Evolutionary conservation across 768 basidiomycete species (phyloP).

Genomic region (Grammothele lineata): DNA sequence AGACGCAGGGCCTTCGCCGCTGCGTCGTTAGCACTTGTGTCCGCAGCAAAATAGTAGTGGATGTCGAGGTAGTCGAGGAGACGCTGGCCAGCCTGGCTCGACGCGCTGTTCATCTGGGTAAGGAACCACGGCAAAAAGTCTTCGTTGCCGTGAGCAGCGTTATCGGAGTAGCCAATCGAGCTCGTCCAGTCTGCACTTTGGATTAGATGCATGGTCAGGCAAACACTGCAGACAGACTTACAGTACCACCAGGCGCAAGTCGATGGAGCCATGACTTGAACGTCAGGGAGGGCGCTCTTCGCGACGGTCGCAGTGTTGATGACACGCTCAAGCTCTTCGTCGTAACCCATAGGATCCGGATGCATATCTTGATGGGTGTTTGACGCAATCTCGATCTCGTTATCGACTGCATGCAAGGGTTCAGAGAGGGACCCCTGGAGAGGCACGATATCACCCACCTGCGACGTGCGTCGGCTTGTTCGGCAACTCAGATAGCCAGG

Average conservation of each 20-base stretch:
- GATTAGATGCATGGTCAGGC: background rate
- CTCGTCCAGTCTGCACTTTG: conserved; percentile 46
- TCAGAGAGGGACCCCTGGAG: too few species aligned
- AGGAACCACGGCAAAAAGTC: conserved; percentile 59
- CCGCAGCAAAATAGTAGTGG: conserved; percentile 51
- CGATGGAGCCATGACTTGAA: conserved; percentile 44
- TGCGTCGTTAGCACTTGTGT: conserved; percentile 49
- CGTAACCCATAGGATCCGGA: conserved; percentile 42
- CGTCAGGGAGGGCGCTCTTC: conserved; percentile 41
- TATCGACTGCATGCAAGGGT: conserved; percentile 32
- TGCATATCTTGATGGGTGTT: conserved; percentile 58
- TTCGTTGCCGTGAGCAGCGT: conserved; percentile 44
- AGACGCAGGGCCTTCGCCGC: conserved; percentile 47
- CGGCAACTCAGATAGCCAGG: conserved; percentile 41
- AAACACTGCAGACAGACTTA: conserved; percentile 4
- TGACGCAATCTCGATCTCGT: conserved; percentile 53
- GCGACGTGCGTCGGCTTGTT: conserved; percentile 47
- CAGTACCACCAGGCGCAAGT: conserved; percentile 29
- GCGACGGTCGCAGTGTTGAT: conserved; percentile 36
- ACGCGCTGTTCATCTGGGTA: conserved; percentile 39
- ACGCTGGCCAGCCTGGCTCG: conserved; percentile 33
- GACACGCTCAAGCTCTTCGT: conserved; percentile 47
- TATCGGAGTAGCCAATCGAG: conserved; percentile 42
- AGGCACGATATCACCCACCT: conserved; percentile 1
- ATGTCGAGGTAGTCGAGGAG: conserved; percentile 54